A percentile compares a stretch with the other conserved stretches of the same genome.
Evolutionary conservation across 2,329 filamentous ascomycete genomes (phyloP).

Genomic region (Penicillium sp.): DNA sequence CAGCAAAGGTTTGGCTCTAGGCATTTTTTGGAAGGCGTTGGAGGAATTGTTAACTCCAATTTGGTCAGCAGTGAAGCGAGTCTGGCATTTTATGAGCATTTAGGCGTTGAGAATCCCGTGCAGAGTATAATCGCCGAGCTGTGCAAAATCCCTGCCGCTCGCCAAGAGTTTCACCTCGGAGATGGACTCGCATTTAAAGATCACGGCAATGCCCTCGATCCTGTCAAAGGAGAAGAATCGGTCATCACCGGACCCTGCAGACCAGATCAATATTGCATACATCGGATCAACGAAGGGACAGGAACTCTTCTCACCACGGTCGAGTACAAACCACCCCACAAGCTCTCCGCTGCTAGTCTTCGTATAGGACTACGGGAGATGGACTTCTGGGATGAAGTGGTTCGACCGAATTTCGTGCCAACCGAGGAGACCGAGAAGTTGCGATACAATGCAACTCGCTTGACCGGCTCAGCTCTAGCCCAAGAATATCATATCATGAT

Average conservation of each 20-base stretch:
- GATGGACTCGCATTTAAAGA: slow-evolving; percentile 24
- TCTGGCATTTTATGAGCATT: slow-evolving; percentile 20
- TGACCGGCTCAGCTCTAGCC: slow-evolving; percentile 21
- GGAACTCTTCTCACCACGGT: slow-evolving; percentile 16
- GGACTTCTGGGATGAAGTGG: slow-evolving; percentile 21
- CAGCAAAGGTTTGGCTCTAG: neutral
- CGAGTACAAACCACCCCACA: slow-evolving; percentile 24
- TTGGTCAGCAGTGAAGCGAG: slow-evolving; percentile 20
- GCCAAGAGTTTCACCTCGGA: slow-evolving; percentile 20
- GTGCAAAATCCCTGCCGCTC: slow-evolving; percentile 22
- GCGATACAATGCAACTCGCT: slow-evolving; percentile 23
- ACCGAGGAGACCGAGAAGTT: slow-evolving; percentile 17
- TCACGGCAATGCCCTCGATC: slow-evolving; percentile 20
- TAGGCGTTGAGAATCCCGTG: slow-evolving; percentile 26
- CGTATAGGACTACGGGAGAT: slow-evolving; percentile 17
- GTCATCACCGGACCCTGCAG: slow-evolving; percentile 1
- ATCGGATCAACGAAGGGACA: slow-evolving; percentile 10
- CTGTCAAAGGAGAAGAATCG: neutral
- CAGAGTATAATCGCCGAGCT: slow-evolving; percentile 24
- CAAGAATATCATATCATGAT: slow-evolving; percentile 35
- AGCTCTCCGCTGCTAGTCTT: slow-evolving; percentile 18
- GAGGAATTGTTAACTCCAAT: neutral
- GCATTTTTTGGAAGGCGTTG: neutral
- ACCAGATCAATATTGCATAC: slow-evolving; percentile 24
- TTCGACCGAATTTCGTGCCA: slow-evolving; percentile 16